A percentile compares a stretch with the other conserved stretches of the same genome.
phyloP scores from a whole-genome alignment of 2,329 filamentous ascomycete genomes.

The Sporothrix curviconia region DNA sequence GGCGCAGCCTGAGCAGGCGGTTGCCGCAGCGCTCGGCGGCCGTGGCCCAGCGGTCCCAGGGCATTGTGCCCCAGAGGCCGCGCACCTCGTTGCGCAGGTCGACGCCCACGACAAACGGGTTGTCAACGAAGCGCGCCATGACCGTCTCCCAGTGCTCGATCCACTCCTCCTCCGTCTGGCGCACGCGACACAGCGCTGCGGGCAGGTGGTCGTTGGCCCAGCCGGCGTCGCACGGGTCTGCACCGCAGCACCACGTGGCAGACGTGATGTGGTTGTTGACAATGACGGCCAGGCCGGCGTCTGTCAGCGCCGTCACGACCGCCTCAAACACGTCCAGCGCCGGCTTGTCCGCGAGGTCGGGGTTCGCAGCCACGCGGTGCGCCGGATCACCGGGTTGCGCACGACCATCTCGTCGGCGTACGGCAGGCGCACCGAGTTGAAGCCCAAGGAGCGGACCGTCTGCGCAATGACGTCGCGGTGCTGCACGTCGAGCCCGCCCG shows the following conservation, averaged over 20 bases:
- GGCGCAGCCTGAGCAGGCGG: conserved; percentile 51
- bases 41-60: conserved; percentile 57
- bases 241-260: conserved; percentile 63
- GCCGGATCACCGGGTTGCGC: conserved; percentile 48
- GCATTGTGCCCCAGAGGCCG: conserved; percentile 62
- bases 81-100: conserved; percentile 65
- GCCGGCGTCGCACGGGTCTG: conserved; percentile 58
- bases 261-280: conserved; percentile 66
- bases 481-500: conserved; percentile 56
- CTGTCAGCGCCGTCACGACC: conserved; percentile 52
- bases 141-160: conserved; percentile 60
- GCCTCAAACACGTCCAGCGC: conserved; percentile 58
- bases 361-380: conserved; percentile 49
- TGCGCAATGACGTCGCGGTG: conserved; percentile 55
- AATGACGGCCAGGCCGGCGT: conserved; percentile 57
- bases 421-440: conserved; percentile 64
- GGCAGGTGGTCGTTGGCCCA: conserved; percentile 59
- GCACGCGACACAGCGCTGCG: conserved; percentile 51
- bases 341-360: conserved; percentile 48
- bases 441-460: conserved; percentile 55
- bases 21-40: conserved; percentile 60
- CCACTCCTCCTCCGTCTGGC: conserved; percentile 59
- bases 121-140: conserved; percentile 52
- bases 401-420: conserved; percentile 64
- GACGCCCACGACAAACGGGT: conserved; percentile 57